A percentile compares a stretch with the other conserved stretches of the same genome.
phyloP scores from a whole-genome alignment of 495 filamentous ascomycete species.

The Chaetomium tenue region DNA sequence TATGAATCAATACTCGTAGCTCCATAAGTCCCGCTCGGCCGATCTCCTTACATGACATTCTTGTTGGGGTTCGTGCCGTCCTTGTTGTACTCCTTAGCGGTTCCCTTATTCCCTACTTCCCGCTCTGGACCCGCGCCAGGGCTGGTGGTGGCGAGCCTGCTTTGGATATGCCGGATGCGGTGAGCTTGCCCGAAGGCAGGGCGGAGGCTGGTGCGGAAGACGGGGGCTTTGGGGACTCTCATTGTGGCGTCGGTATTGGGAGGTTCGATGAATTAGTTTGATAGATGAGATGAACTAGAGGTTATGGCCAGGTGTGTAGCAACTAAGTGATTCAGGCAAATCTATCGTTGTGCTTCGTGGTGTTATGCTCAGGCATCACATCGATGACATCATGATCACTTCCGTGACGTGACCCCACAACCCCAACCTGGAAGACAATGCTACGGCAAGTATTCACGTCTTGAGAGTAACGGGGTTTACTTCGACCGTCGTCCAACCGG shows the following conservation, averaged over 20 bases:
- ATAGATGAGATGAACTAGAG: neutral
- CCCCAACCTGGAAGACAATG: neutral
- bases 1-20: neutral
- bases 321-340: no score
- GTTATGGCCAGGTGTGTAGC: no score
- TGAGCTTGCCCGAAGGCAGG: neutral
- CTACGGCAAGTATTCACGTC: no score
- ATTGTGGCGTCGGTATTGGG: neutral
- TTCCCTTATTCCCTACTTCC: slow-evolving; percentile 18
- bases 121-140: slow-evolving; percentile 2
- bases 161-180: neutral
- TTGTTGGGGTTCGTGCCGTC: slow-evolving; percentile 33
- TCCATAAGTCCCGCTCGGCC: neutral
- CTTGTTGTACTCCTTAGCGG: slow-evolving; percentile 26
- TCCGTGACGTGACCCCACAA: neutral
- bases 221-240: neutral
- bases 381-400: slow-evolving; percentile 12
- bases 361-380: neutral
- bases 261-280: neutral
- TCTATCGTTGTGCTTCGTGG: no score
- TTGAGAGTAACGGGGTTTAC: no score
- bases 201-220: slow-evolving; percentile 12
- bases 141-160: slow-evolving; percentile 10
- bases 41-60: slow-evolving; percentile 25
- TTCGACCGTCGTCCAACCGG: no score